Conservation (phyloP, 2,329 filamentous ascomycete genomes). For the Ceratocystis lukuohia region DNA sequence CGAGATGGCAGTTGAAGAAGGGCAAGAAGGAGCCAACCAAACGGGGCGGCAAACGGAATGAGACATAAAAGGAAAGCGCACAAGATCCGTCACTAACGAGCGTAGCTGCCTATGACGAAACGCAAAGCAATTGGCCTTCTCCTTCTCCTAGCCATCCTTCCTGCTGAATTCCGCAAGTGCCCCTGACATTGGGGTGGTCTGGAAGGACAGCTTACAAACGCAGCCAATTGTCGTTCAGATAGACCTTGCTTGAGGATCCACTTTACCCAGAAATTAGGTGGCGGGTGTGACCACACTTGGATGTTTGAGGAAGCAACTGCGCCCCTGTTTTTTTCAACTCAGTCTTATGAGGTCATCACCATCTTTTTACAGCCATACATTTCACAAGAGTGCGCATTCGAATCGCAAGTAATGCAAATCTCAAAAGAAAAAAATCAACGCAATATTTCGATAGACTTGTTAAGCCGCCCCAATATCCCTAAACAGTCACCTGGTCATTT, state of each 20-base stretch:
- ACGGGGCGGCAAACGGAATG: neutral
- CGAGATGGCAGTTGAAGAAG: neutral
- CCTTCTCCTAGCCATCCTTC: neutral
- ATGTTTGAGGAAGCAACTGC: neutral
- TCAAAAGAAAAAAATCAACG: neutral
- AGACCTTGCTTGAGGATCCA: neutral
- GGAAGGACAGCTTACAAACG: neutral
- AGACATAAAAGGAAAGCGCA: neutral
- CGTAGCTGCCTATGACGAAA: constrained; percentile 8
- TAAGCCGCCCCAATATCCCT: neutral
- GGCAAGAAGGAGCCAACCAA: constrained; percentile 1
- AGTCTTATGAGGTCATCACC: neutral
- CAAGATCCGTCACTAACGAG: neutral
- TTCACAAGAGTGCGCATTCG: neutral
- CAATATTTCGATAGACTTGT: neutral
- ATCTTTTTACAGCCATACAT: neutral
- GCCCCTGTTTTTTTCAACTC: neutral
- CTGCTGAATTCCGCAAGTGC: neutral
- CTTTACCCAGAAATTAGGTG: neutral
- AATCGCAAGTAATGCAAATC: neutral
- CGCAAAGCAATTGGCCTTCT: neutral
- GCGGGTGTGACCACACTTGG: neutral
- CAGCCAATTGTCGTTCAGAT: neutral
- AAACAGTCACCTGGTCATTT: neutral
- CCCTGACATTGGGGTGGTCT: neutral